A percentile compares a stretch with the other conserved stretches of the same genome.
Evolutionary conservation across 2,329 filamentous ascomycete genomes (phyloP).

Genomic region (Fusarium domesticum): DNA sequence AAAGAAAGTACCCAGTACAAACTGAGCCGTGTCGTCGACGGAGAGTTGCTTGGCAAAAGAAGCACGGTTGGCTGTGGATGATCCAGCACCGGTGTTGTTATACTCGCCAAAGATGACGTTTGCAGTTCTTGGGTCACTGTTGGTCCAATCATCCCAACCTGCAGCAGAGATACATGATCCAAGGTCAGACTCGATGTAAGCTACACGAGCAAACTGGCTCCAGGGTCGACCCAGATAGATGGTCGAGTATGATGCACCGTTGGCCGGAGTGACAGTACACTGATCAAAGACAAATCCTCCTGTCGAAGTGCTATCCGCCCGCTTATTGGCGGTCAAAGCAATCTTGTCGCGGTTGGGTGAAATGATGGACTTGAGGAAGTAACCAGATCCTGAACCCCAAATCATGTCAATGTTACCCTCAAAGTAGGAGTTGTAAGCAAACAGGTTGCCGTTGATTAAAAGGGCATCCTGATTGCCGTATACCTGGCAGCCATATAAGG

Average conservation of each 20-base stretch:
- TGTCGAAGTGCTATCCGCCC: slow-evolving; percentile 36
- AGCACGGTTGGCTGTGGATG: slow-evolving; percentile 17
- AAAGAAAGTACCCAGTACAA: slow-evolving; percentile 21
- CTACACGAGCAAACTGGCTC: slow-evolving; percentile 23
- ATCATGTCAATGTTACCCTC: slow-evolving; percentile 49
- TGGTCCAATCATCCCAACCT: slow-evolving; percentile 24
- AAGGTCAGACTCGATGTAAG: slow-evolving; percentile 21
- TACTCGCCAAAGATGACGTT: slow-evolving; percentile 22
- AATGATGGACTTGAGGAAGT: slow-evolving; percentile 39
- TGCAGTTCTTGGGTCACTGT: slow-evolving; percentile 18
- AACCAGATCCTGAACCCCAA: slow-evolving; percentile 41
- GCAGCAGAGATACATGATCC: slow-evolving; percentile 8
- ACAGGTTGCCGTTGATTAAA: slow-evolving; percentile 45
- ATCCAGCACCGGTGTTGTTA: slow-evolving; percentile 19
- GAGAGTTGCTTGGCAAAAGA: slow-evolving; percentile 21
- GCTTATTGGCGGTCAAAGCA: slow-evolving; percentile 37
- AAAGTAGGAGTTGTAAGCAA: slow-evolving; percentile 44
- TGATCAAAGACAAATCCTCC: slow-evolving; percentile 36
- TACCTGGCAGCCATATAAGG: slow-evolving; percentile 43
- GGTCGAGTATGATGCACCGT: slow-evolving; percentile 21
- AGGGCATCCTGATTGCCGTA: slow-evolving; percentile 50
- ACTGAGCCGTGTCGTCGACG: slow-evolving; percentile 6
- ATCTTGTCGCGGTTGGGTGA: slow-evolving; percentile 31
- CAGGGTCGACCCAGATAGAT: slow-evolving; percentile 24
- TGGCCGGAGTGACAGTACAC: slow-evolving; percentile 30